Base-by-base conservation (phyloP, 305 asterid genomes). In the Fraxinus sp. region DNA sequence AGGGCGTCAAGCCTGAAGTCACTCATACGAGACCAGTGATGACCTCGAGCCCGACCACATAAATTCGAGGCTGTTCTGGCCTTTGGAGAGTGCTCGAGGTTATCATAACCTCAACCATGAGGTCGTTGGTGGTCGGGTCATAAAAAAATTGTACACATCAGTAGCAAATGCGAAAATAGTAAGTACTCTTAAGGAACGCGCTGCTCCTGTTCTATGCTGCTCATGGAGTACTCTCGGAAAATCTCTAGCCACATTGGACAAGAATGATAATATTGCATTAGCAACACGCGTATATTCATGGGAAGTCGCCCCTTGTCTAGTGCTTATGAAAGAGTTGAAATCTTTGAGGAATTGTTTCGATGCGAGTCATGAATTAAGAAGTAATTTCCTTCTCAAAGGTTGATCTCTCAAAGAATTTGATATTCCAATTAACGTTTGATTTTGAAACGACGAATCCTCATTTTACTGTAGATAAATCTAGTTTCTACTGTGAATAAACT, bases 221-320 rank as follows among this genome's bases (percentile, higher is more conserved):
- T 86, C 97, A 7, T 93, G 99, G 99, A 92, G 97, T 88, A 88
- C 88, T 57, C 89, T 90, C 57, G 98, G 98, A 76, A 94, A 94
- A 78, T 92, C 97, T 70, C 83, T 96, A 66, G 99, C 98, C 71
- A 86, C 95, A 37, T 88, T 98, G 1, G 97, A 94, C 77, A 94
- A 89, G 92, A 91, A 90, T 76, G 98, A 98, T 5, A 84, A 82
- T 59, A 83, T 96, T 93, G 98, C 83, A 62, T 49, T 49, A 46
- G 55, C 55, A 46, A 46, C 55, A 46, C n/a, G 55, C 55, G 55
- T 91, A 59, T 94, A 57, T n/a, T 18, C 10, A 46, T 14, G 7
- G 59, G 59, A 49, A 49, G 59, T 49, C 70, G 30, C 30, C 70
- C 71, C 70, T 20, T 2, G 32, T 62, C 32, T 62, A 62, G 32